Base-by-base conservation (phyloP, 2,329 filamentous ascomycete species). In the Diaporthe sp. region DNA sequence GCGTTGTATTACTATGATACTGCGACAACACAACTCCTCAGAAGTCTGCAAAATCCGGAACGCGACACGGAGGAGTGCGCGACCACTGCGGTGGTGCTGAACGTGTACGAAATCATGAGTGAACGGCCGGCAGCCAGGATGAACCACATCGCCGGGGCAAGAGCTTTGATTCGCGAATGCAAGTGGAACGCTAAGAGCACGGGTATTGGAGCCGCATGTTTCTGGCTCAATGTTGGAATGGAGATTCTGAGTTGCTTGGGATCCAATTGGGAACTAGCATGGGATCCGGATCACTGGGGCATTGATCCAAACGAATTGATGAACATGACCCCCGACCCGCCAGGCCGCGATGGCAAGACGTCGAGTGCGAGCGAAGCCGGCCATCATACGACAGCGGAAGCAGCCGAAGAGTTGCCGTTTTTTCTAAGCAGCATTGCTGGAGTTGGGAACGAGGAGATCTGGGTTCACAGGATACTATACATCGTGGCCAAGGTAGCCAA, bases 21-120 rank as follows among this genome's bases (percentile, higher is more conserved):
- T 4, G 95, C 96, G 4, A 97, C 94, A 0, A 92, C 92, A 31
- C 91, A 95, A 77, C 88, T 98, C 3, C 87, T 97, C 19, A 90
- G 92, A 62, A 93, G 91, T 69, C 85, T 98, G 58, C 94, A 97
- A 81, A 95, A 98, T 80, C 95, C 95, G 0, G 93, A 97, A 78
- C 91, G 95, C 74, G 93, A 98, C 81, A 95, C 92, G 1, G 91
- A 93, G 39, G 92, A 98, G 72, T 98, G 95, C 82, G 95, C 96
- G 10, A 94, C 94, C 0, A 95, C 95, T 0, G 95, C 96, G 3
- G 93, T 98, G 19, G 93, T 98, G 10, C 89, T 98, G 44, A 96
- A 98, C 79, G 94, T 98, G 4, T 98, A 97, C 84, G 95, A 98
- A 83, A 93, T 96, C 79, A 98, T 98, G 95, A 95, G 92, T 67